Conservation (phyloP, 2,329 filamentous ascomycete genomes). For the Aspergillus novofumigatus region DNA sequence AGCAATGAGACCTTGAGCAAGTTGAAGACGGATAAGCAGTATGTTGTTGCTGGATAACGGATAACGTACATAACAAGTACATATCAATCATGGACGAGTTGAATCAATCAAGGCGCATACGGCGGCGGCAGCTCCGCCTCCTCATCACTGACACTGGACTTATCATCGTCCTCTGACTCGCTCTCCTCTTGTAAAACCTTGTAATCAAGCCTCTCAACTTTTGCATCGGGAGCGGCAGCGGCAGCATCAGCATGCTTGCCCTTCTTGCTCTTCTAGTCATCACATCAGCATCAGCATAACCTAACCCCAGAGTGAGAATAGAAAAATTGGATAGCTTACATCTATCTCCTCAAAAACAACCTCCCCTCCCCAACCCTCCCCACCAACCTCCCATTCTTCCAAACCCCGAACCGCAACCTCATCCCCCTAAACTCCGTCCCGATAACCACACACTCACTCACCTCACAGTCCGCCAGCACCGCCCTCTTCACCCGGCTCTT, state of each 20-base stretch:
- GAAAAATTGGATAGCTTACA: too few species aligned
- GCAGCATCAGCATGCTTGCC: background rate
- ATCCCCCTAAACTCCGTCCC: constrained; percentile 19
- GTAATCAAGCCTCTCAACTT: background rate
- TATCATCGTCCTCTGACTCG: background rate
- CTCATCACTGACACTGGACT: background rate
- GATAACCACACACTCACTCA: constrained; percentile 17
- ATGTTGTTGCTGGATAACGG: constrained; percentile 37
- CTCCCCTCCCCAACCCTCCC: constrained; percentile 14
- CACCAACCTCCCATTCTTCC: constrained; percentile 22
- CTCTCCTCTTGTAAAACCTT: background rate
- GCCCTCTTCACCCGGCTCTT: constrained; percentile 10
- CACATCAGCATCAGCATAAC: background rate
- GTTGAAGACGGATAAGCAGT: constrained; percentile 46
- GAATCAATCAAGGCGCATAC: background rate
- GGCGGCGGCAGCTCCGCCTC: background rate
- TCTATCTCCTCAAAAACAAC: constrained; percentile 12
- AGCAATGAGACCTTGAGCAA: constrained; percentile 36
- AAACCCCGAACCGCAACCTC: constrained; percentile 22
- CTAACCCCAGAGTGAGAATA: too few species aligned
- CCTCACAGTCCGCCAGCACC: constrained; percentile 17
- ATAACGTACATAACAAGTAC: background rate
- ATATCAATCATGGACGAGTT: background rate
- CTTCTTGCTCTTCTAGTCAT: background rate
- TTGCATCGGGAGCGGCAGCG: background rate